phyloP scores from a whole-genome alignment of 2,329 filamentous ascomycete genomes.

The Apiospora phragmitis region DNA sequence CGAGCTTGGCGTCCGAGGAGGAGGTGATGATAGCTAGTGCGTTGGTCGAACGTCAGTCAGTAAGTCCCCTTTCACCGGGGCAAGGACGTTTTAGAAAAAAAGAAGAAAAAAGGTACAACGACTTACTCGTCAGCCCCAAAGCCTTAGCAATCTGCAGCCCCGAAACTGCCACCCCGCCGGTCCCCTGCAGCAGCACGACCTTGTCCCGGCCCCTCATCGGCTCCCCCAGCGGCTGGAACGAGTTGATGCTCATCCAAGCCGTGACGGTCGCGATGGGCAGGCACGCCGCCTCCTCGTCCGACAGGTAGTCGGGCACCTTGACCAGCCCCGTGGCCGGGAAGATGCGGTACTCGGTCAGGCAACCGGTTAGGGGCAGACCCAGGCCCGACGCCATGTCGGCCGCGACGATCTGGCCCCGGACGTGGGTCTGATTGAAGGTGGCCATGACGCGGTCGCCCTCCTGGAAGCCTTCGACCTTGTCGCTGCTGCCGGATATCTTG shows the following conservation, averaged over 20 bases:
- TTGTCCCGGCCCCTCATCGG: constrained; percentile 44
- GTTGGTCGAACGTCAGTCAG: background rate
- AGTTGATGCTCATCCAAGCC: constrained; percentile 66
- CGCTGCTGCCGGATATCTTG: constrained; percentile 27
- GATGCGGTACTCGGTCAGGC: constrained; percentile 59
- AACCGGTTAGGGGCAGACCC: constrained; percentile 60
- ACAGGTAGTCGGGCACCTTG: constrained; percentile 55
- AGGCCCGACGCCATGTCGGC: constrained; percentile 57
- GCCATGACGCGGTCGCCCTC: constrained; percentile 66
- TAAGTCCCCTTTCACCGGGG: background rate
- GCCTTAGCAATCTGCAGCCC: constrained; percentile 56
- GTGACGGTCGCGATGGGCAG: constrained; percentile 63
- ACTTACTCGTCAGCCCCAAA: constrained; percentile 47
- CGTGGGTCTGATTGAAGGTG: constrained; percentile 60
- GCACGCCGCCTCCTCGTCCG: constrained; percentile 59
- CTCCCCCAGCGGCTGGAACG: constrained; percentile 54
- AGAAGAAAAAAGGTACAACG: too few species aligned
- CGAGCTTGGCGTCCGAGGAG: constrained; percentile 51
- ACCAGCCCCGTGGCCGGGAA: constrained; percentile 59
- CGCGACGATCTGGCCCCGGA: constrained; percentile 59
- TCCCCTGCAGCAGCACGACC: constrained; percentile 54
- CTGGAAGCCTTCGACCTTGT: constrained; percentile 42
- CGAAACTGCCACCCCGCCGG: constrained; percentile 52
- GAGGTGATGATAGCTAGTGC: constrained; percentile 25
- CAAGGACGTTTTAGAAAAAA: too few species aligned